phyloP scores from a whole-genome alignment of 179 eudicot genomes.

The Carnegiea gigantea region DNA sequence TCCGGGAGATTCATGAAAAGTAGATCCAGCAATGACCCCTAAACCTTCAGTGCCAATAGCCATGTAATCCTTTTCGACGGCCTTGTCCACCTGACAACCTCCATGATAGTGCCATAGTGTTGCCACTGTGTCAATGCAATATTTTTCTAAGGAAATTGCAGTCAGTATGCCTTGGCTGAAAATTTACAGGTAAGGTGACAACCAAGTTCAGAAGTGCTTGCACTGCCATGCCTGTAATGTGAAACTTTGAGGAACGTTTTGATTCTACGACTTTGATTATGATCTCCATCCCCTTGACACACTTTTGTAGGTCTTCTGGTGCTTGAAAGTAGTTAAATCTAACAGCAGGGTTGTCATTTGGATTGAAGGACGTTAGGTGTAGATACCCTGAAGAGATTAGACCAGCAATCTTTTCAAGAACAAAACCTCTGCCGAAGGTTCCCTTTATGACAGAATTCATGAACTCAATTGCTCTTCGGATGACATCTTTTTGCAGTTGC shows the following conservation, averaged over 20 bases:
- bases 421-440: slow-evolving; percentile 37
- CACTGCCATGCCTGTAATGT: slow-evolving; percentile 36
- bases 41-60: slow-evolving; percentile 59
- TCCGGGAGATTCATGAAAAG: slow-evolving; percentile 64
- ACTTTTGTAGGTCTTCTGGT: slow-evolving; percentile 54
- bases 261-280: slow-evolving; percentile 53
- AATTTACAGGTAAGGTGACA: slow-evolving; percentile 46
- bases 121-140: slow-evolving; percentile 70
- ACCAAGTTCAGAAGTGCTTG: slow-evolving; percentile 37
- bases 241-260: slow-evolving; percentile 41
- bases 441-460: slow-evolving; percentile 27
- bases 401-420: slow-evolving; percentile 60
- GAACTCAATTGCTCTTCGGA: slow-evolving; percentile 20
- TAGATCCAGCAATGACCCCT: slow-evolving; percentile 78
- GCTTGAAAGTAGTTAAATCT: slow-evolving; percentile 78
- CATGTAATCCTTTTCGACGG: slow-evolving; percentile 66
- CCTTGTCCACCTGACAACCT: slow-evolving; percentile 75
- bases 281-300: slow-evolving; percentile 65
- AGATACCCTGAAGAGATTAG: slow-evolving; percentile 60
- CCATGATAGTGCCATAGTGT: slow-evolving; percentile 94
- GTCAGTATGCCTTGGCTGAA: slow-evolving; percentile 42
- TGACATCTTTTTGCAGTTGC: slow-evolving; percentile 25
- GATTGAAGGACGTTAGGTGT: slow-evolving; percentile 39
- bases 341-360: slow-evolving; percentile 63
- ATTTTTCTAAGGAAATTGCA: slow-evolving; percentile 49